Evolutionary conservation across 805 yeast genomes (phyloP), one percentile per base, ranked within the genome.

Genomic region (Wickerhamiella bombiphila): DNA sequence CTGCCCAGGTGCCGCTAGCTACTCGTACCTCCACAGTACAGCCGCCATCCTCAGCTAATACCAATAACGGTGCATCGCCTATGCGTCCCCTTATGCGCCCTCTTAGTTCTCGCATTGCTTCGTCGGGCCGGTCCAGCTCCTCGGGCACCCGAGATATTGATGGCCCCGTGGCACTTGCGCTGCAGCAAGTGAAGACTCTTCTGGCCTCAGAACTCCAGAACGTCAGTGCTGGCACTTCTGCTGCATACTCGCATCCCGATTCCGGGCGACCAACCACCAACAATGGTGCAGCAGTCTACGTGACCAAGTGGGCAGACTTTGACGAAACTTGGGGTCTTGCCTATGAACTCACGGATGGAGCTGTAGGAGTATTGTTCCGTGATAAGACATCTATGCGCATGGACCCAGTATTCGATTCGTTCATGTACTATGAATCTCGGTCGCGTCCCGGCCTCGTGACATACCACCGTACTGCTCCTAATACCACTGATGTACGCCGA

Each of bases 221-320:
- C 18, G 5, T 30, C 22, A 30, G 22, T 15, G 21, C 11, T 7
- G 16, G 18, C 21, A n/a, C 9, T 19, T 14, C 33, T 13, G 16
- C 11, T 8, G 33, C 33, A 7, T 13, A 24, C 11, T 9, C 26
- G 13, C 22, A 16, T 6, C 33, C 33, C 5, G n/a, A 6, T 17
- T 28, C 30, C 7, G n/a, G n/a, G n/a, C n/a, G n/a, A n/a, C n/a
- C n/a, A n/a, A 14, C 17, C 5, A 6, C 30, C 13, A 16, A 13
- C 20, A 6, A 7, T 22, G n/a, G 18, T 6, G 18, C 22, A 7
- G 18, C 33, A 20, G 33, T 30, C 74, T 71, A 81, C 42, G 74
- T 88, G 31, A 80, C 93, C 43, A 86, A 88, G 56, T 91, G 99
- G 99, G 97, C 93, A 21, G 99, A 91, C 56, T 91, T 88, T 56